A percentile compares a stretch with the other conserved stretches of the same genome.
Conservation (phyloP, 345 rosid genomes). For the Euphorbia pulcherrima region DNA sequence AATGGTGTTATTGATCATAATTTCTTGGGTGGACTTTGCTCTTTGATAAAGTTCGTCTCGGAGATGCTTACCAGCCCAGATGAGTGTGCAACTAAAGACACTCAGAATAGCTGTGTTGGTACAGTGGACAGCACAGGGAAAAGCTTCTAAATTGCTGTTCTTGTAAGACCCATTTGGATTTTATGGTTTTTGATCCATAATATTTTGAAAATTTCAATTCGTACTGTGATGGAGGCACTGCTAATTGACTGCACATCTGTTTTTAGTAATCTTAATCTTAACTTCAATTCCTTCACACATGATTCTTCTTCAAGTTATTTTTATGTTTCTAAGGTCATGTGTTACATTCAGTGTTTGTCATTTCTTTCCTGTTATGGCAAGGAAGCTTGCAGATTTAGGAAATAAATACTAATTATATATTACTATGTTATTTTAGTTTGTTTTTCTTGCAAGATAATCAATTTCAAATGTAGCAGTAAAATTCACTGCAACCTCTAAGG, state of each 20-base stretch:
- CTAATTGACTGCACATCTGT: constrained; percentile 24
- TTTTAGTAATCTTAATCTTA: not conserved
- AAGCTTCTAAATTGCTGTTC: not conserved
- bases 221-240: not conserved
- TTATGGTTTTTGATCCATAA: not conserved
- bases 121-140: constrained; percentile 12
- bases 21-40: constrained; percentile 92
- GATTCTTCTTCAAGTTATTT: constrained; percentile 11
- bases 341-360: not conserved
- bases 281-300: not conserved
- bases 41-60: constrained; percentile 72
- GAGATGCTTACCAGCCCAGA: constrained; percentile 48
- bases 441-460: constrained; percentile 36
- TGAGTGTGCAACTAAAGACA: constrained; percentile 31
- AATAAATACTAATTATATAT: not conserved
- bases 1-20: constrained; percentile 87
- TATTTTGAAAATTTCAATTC: not conserved
- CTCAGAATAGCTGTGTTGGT: constrained; percentile 19
- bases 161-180: not conserved
- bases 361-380: constrained; percentile 40
- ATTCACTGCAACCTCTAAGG: constrained; percentile 31
- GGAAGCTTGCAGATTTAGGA: constrained; percentile 21
- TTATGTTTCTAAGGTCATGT: not conserved
- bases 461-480: constrained; percentile 40
- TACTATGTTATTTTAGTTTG: not conserved